Conservation (phyloP, 345 rosid genomes). For the Aquilaria sinensis region DNA sequence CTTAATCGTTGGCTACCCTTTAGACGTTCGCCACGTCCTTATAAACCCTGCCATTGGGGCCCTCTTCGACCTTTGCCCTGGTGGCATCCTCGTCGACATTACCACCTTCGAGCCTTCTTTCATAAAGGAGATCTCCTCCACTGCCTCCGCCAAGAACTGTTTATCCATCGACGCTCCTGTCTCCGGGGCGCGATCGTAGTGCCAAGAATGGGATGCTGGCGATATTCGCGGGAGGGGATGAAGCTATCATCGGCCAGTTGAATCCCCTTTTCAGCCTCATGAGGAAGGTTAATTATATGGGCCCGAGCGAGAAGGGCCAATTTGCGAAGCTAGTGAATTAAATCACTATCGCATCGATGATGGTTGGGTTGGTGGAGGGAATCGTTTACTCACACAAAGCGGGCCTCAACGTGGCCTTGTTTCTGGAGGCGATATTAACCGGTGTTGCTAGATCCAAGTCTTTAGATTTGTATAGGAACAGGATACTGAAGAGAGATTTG, state of each 20-base stretch:
- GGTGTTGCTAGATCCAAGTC: slow-evolving; percentile 82
- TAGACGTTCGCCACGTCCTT: slow-evolving; percentile 79
- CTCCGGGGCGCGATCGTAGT: slow-evolving; percentile 67
- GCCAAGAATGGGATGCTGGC: slow-evolving; percentile 62
- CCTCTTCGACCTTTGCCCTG: slow-evolving; percentile 60
- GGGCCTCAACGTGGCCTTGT: slow-evolving; percentile 61
- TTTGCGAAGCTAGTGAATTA: slow-evolving; percentile 77
- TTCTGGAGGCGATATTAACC: slow-evolving; percentile 46
- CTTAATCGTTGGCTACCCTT: slow-evolving; percentile 85
- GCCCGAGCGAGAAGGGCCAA: slow-evolving; percentile 70
- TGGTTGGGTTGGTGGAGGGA: slow-evolving; percentile 21
- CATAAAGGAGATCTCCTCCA: slow-evolving; percentile 54
- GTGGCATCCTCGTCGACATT: slow-evolving; percentile 86
- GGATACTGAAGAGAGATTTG: no score
- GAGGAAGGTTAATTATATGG: slow-evolving; percentile 67
- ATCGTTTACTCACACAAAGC: slow-evolving; percentile 68
- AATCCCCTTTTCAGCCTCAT: slow-evolving; percentile 22
- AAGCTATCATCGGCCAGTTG: slow-evolving; percentile 29
- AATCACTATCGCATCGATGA: slow-evolving; percentile 76
- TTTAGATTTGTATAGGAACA: slow-evolving; percentile 45
- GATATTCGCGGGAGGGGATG: slow-evolving; percentile 77
- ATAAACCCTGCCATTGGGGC: slow-evolving; percentile 69
- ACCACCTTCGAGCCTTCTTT: slow-evolving; percentile 93
- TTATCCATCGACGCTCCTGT: slow-evolving; percentile 73
- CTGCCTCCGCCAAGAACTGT: slow-evolving; percentile 49